These are phyloP conservation scores for Ilex asprella DNA, from an alignment of 257 asterid species.

Conservation along the genomic window DNA sequence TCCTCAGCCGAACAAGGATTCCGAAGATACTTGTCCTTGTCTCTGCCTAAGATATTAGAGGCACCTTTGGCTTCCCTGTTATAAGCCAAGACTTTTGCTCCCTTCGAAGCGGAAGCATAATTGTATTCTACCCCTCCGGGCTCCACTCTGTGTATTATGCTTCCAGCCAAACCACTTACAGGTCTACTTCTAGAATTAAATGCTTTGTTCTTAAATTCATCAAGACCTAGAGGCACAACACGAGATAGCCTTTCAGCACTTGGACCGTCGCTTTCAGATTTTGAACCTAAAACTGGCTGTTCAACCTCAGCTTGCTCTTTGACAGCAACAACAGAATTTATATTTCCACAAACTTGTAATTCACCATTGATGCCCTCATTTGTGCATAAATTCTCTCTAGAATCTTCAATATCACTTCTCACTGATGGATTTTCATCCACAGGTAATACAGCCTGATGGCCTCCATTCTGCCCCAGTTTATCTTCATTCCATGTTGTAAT, in stretches of 20 bases:
- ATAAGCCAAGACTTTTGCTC: constrained; percentile 81
- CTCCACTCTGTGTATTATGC: constrained; percentile 69
- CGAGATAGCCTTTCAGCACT: constrained; percentile 34
- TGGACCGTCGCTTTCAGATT: constrained; percentile 33
- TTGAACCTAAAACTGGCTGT: constrained; percentile 22
- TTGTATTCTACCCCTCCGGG: constrained; percentile 91
- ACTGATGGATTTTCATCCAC: constrained; percentile 23
- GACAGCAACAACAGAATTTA: constrained; percentile 15
- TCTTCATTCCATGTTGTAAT: constrained; percentile 39
- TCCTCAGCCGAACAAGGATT: constrained; percentile 92
- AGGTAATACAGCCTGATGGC: constrained; percentile 20
- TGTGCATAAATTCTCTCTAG: constrained; percentile 11
- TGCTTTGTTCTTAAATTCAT: constrained; percentile 78
- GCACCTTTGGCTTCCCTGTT: constrained; percentile 98
- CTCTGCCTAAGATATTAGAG: constrained; percentile 75
- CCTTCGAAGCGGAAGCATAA: constrained; percentile 88
- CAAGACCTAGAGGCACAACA: constrained; percentile 60
- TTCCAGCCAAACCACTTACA: constrained; percentile 48
- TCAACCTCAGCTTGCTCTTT: constrained; percentile 29
- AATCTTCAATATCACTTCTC: constrained; percentile 19
- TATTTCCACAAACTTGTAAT: constrained; percentile 15
- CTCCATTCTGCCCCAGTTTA: constrained; percentile 20
- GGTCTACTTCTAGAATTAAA: constrained; percentile 37
- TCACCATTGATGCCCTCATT: constrained; percentile 18
- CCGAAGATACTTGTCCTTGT: constrained; percentile 88